Conservation (phyloP, 352 stramenopile genomes). For the Globisporangium uncinulatum region DNA sequence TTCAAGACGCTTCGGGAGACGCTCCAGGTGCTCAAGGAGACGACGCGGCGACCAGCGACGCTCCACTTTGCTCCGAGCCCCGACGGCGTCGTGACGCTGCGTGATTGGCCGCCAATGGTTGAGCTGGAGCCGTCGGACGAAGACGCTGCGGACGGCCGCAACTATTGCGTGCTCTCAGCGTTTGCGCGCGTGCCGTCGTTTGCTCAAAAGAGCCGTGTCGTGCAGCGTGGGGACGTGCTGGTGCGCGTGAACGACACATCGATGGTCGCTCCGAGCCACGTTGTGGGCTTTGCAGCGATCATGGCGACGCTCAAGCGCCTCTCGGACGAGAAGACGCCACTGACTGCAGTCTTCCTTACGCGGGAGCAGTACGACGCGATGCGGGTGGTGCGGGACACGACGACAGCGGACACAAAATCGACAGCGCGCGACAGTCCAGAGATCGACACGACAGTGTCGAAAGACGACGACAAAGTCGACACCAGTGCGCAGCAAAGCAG, state of each 20-base stretch:
- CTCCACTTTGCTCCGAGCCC: constrained; percentile 74
- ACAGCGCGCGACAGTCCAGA: not conserved
- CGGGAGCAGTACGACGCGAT: constrained; percentile 50
- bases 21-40: constrained; percentile 43
- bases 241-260: constrained; percentile 50
- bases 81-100: constrained; percentile 70
- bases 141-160: constrained; percentile 44
- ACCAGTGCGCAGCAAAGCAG: constrained; percentile 1
- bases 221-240: constrained; percentile 61
- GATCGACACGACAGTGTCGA: not conserved
- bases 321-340: constrained; percentile 41
- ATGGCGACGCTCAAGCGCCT: constrained; percentile 53
- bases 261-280: constrained; percentile 40
- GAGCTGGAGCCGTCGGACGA: constrained; percentile 62
- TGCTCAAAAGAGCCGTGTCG: constrained; percentile 56
- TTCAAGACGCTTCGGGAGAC: constrained; percentile 62
- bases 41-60: constrained; percentile 54
- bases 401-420: constrained; percentile 8
- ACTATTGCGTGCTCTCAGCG: constrained; percentile 62
- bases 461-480: constrained; percentile 12
- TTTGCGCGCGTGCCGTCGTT: constrained; percentile 71
- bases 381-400: constrained; percentile 12
- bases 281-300: constrained; percentile 41
- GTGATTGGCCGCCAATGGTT: constrained; percentile 80
- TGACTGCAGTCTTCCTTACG: constrained; percentile 50